Evolutionary conservation across 1,284 basidiomycete genomes (phyloP).

Genomic region (Sporisorium graminicola): DNA sequence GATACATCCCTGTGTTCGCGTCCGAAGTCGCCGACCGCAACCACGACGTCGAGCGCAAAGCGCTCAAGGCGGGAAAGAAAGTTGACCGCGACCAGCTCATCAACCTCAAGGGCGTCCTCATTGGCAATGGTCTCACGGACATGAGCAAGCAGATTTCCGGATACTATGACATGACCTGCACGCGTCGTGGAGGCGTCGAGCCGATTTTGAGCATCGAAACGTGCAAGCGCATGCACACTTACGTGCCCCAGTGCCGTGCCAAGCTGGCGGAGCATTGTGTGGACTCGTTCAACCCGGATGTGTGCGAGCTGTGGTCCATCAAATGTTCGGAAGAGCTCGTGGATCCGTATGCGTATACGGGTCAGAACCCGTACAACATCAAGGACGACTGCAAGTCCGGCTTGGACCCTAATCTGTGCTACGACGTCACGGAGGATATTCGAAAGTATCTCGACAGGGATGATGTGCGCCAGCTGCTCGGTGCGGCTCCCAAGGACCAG

Average conservation of each 20-base stretch:
- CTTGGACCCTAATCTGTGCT: constrained; percentile 53
- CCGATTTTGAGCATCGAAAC: constrained; percentile 52
- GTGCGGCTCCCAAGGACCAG: constrained; percentile 49
- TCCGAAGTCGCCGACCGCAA: constrained; percentile 85
- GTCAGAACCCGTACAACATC: constrained; percentile 64
- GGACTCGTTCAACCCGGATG: constrained; percentile 36
- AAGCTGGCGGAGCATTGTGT: constrained; percentile 40
- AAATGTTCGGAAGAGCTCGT: constrained; percentile 48
- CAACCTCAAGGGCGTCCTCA: constrained; percentile 83
- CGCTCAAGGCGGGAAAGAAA: constrained; percentile 74
- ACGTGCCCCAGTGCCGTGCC: constrained; percentile 33
- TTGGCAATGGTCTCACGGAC: constrained; percentile 77
- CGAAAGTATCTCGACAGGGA: constrained; percentile 58
- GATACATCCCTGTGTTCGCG: constrained; percentile 86
- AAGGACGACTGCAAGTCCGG: constrained; percentile 58
- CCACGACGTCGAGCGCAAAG: constrained; percentile 70
- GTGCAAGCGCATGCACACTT: constrained; percentile 52
- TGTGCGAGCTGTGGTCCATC: constrained; percentile 29
- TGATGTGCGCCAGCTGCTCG: constrained; percentile 57
- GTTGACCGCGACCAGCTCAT: constrained; percentile 72
- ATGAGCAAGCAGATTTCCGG: constrained; percentile 45
- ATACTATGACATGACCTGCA: constrained; percentile 64
- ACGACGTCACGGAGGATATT: constrained; percentile 56
- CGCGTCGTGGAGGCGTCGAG: constrained; percentile 41
- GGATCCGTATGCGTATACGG: constrained; percentile 50